These are phyloP conservation scores for Plasmodium chabaudi DNA, from an alignment of 169 alveolate genomes.

Conservation along the genomic window DNA sequence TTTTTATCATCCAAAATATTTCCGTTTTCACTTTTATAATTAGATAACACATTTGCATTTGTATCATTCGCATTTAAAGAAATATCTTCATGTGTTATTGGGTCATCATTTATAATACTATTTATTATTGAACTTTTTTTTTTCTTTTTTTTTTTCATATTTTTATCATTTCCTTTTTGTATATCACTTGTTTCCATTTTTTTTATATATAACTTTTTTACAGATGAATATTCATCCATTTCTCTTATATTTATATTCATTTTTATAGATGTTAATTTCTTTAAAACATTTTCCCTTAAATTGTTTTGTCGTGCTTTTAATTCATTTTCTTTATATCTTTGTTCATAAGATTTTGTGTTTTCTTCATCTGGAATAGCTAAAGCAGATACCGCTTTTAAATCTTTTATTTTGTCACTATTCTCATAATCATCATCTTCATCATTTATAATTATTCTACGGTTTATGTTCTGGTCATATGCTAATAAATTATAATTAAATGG, in stretches of 20 bases:
- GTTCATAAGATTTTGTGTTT: constrained; percentile 30
- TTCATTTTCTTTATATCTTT: constrained; percentile 67
- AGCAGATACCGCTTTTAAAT: constrained; percentile 56
- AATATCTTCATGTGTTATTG: constrained; percentile 30
- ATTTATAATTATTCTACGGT: constrained; percentile 18
- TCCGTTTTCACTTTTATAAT: constrained; percentile 3
- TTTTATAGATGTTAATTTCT: constrained; percentile 57
- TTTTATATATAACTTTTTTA: constrained; percentile 53
- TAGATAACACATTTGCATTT: constrained; percentile 3
- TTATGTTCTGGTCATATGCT: constrained; percentile 64
- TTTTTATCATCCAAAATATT: constrained; percentile 25
- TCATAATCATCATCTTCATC: constrained; percentile 24
- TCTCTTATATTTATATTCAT: constrained; percentile 70
- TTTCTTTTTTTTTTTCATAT: constrained; percentile 37
- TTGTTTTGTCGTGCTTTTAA: constrained; percentile 39
- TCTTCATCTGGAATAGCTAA: constrained; percentile 30
- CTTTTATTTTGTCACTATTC: not conserved
- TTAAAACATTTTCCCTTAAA: constrained; percentile 64
- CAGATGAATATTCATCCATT: constrained; percentile 68
- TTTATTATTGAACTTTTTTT: constrained; percentile 38
- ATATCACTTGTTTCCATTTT: constrained; percentile 39
- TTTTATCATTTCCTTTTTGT: constrained; percentile 47
- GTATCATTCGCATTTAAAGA: constrained; percentile 3
- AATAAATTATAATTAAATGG: constrained; percentile 67
- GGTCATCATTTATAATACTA: constrained; percentile 69